Evolutionary conservation across 371 early-diverging fungal species (phyloP), one percentile per base, ranked within the genome.

Genomic region (Dentiscutata heterogama): DNA sequence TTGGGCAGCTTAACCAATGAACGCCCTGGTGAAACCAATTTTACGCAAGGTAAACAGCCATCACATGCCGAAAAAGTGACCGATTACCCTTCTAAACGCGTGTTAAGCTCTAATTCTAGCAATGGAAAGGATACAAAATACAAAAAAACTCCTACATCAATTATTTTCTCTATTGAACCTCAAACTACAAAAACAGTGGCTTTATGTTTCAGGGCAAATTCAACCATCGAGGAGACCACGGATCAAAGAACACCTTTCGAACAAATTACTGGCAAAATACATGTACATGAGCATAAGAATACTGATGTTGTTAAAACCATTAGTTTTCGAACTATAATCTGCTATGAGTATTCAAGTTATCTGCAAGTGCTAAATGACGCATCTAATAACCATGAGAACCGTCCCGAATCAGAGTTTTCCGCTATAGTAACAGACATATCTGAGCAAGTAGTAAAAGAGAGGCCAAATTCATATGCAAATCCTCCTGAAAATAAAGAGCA

Each of bases 211-310:
- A 90, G 90, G 78, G 86, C 92, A 51, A 75, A 84, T 68, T 74
- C 84, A 84, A 54, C 80, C 83, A 14, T 83, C 83, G 11, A 78
- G 71, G 10, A 83, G 82, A 14, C 81, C 78, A 56, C 78, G 82
- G 63, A 68, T 64, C 31, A 63, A 77, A 51, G 61, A 35, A 20
- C 29, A 25, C 64, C 71, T 5, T 64, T 68, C 16, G 72, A 81
- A 85, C 27, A 25, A 46, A 84, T 90, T 7, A 85, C 86, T 61
- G 93, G 94, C 2, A 90, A 89, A 88, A 84, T 96, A 46, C 88
- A 91, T 61, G 95, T 96, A 5, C 96, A 97, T 82, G 97, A 98
- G 84, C 94, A 94, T 83, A 96, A 95, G 84, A 97, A 98, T 86
- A 94, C 94, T 11, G 98, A 97, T 89, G 91, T 93, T 31, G 92